Evolutionary conservation across 2,329 filamentous ascomycete genomes (phyloP), one percentile per base, ranked within the genome.

Genomic region (Dactylellina haptotyla): DNA sequence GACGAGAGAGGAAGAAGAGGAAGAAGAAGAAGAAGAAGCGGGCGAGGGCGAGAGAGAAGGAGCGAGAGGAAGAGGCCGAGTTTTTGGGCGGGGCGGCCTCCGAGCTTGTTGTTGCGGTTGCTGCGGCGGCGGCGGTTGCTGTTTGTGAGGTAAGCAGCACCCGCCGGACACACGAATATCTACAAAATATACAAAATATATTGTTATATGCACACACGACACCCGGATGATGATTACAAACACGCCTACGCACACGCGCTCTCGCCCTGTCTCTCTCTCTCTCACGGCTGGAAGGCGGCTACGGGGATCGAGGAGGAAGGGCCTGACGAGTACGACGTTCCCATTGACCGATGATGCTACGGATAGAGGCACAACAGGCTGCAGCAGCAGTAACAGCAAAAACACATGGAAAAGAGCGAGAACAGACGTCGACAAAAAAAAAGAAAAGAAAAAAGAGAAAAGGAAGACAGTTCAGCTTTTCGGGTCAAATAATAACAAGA

Each of bases 311-410:
- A 34, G 18, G 16, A 32, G 34, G 20, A 28, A 41, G 32, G 30
- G 8, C 34, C 37, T 12, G 46, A 50, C 46, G 51, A 65, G 37
- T 25, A 54, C 62, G 39, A 57, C 39, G 39, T 65, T 65, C 62
- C 62, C 62, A 56, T 57, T 65, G 41, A 57, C 62, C 50, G 62
- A 41, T 57, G 51, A 65, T 65, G 50, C 62, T 65, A 65, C 62
- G 57, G 28, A 57, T 56, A 57, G 28, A 18, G 46, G 34, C 48
- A 54, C n/a, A n/a, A n/a, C n/a, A n/a, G n/a, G n/a, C n/a, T n/a
- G n/a, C n/a, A n/a, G n/a, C n/a, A n/a, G n/a, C n/a, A n/a, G n/a
- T n/a, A n/a, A n/a, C n/a, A n/a, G n/a, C n/a, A n/a, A n/a, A n/a
- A n/a, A n/a, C n/a, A n/a, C n/a, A n/a, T n/a, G n/a, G n/a, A n/a